phyloP scores from a whole-genome alignment of 108 stramenopile species.

The Bacterosira constricta region DNA sequence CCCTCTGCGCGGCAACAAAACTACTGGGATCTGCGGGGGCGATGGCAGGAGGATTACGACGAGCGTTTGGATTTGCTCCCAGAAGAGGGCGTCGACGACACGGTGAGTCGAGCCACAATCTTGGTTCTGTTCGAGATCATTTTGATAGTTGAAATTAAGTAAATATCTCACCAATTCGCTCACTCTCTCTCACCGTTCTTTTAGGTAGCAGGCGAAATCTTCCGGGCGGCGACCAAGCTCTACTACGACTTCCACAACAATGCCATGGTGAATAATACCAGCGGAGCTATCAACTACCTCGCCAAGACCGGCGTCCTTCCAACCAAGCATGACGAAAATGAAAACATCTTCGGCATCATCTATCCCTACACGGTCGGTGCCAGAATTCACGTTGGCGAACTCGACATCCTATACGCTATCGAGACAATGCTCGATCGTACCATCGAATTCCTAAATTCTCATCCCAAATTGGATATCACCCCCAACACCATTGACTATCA shows the following conservation, averaged over 20 bases:
- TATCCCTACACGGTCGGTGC: slow-evolving; percentile 17
- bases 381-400: not conserved
- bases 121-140: no score
- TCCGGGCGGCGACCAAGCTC: slow-evolving; percentile 20
- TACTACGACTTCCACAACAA: slow-evolving; percentile 23
- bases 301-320: not conserved
- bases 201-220: slow-evolving; percentile 1
- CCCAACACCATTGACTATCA: slow-evolving; percentile 4
- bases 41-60: slow-evolving; percentile 9
- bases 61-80: not conserved
- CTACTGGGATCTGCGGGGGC: slow-evolving; percentile 12
- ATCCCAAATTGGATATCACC: not conserved
- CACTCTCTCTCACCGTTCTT: not conserved
- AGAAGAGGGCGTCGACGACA: not conserved
- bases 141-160: not conserved
- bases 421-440: slow-evolving; percentile 16
- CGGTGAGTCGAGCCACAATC: no score
- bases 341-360: not conserved
- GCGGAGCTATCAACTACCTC: slow-evolving; percentile 12
- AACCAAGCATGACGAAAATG: not conserved
- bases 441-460: not conserved
- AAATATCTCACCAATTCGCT: not conserved
- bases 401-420: not conserved
- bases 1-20: not conserved
- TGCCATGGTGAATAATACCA: slow-evolving; percentile 24